Percentiles rank a stretch among this genome's conserved stretches.
Evolutionary conservation across 2,329 filamentous ascomycete genomes (phyloP).

Genomic region (Madurella fahalii): DNA sequence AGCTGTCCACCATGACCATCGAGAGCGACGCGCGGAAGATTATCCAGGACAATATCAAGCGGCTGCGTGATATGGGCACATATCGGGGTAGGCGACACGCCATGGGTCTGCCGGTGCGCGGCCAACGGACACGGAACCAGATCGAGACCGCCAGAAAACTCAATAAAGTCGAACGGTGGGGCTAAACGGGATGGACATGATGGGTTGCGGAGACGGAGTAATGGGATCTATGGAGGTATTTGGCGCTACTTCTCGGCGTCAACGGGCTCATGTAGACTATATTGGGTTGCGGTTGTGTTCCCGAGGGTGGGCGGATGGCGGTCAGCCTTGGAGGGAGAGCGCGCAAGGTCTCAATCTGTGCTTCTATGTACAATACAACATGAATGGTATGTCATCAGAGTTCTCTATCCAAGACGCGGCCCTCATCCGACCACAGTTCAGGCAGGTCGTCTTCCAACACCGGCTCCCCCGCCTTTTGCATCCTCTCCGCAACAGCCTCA

Average conservation of each 20-base stretch:
- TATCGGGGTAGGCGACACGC: constrained; percentile 89
- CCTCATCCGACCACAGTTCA: background rate
- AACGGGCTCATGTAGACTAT: constrained; percentile 3
- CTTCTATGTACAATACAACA: constrained; percentile 14
- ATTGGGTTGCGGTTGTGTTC: constrained; percentile 2
- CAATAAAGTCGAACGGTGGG: constrained; percentile 52
- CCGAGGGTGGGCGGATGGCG: background rate
- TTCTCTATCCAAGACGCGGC: background rate
- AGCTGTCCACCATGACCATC: constrained; percentile 87
- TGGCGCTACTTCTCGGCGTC: background rate
- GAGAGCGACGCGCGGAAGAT: constrained; percentile 80
- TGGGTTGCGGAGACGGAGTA: background rate
- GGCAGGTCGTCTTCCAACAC: constrained; percentile 51
- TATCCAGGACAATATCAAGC: constrained; percentile 77
- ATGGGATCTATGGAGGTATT: background rate
- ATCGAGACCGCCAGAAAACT: constrained; percentile 58
- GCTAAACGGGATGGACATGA: constrained; percentile 26
- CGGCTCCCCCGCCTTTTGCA: constrained; percentile 57
- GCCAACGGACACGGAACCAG: constrained; percentile 81
- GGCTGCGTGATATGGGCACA: constrained; percentile 84
- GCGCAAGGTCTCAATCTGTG: background rate
- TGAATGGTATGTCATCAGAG: background rate
- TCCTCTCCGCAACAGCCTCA: constrained; percentile 62
- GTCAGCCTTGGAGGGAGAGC: background rate
- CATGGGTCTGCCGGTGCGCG: constrained; percentile 85